Percentiles rank a stretch among this genome's conserved stretches.
These are phyloP conservation scores for Xylariaceae sp. DNA, from an alignment of 2,329 filamentous ascomycete genomes.

Conservation along the genomic window DNA sequence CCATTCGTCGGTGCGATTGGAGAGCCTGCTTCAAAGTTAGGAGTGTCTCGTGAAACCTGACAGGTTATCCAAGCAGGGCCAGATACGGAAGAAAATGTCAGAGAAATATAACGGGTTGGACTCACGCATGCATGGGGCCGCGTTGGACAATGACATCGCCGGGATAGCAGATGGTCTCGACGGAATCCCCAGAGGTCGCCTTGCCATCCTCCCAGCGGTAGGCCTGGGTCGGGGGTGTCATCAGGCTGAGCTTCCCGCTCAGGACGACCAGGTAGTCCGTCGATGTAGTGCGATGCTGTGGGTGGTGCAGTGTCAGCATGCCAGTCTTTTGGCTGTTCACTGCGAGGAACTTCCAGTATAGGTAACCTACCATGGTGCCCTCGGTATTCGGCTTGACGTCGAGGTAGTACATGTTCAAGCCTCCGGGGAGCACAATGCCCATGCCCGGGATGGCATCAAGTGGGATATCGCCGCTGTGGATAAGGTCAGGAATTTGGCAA, in stretches of 20 bases:
- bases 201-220: constrained; percentile 18
- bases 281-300: constrained; percentile 25
- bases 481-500: not conserved
- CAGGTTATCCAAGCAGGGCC: not conserved
- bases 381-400: constrained; percentile 22
- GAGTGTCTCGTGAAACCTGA: not conserved
- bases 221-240: constrained; percentile 16
- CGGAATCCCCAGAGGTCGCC: constrained; percentile 14
- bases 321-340: too few relatives aligned
- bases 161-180: constrained; percentile 19
- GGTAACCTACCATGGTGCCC: constrained; percentile 21
- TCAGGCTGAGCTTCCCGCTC: constrained; percentile 19
- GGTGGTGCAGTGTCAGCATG: not conserved
- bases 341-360: too few relatives aligned
- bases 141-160: constrained; percentile 25
- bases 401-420: constrained; percentile 23
- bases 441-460: constrained; percentile 21
- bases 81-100: not conserved
- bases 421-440: constrained; percentile 25
- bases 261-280: constrained; percentile 25
- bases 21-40: constrained; percentile 12
- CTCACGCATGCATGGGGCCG: constrained; percentile 27
- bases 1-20: constrained; percentile 22
- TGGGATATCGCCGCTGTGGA: constrained; percentile 15
- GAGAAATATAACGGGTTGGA: constrained; percentile 2